Evolutionary conservation across 2,329 filamentous ascomycete species (phyloP).

Genomic region (Elsinoe fawcettii): DNA sequence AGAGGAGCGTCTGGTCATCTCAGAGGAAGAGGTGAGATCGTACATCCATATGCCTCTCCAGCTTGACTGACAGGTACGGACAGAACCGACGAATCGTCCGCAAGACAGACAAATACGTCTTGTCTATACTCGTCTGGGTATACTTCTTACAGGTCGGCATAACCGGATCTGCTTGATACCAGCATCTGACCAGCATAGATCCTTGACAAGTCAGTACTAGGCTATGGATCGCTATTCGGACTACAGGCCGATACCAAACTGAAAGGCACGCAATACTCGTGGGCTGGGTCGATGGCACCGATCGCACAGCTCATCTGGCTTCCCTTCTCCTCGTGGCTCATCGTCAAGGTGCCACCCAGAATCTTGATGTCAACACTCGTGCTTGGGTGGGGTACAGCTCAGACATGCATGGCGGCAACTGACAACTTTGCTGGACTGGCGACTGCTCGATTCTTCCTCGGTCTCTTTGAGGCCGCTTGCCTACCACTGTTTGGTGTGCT

Average conservation of each 20-base stretch:
- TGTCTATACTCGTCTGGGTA: slow-evolving; percentile 50
- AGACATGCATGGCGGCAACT: slow-evolving; percentile 54
- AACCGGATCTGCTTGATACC: no score
- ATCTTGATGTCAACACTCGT: slow-evolving; percentile 58
- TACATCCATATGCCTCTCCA: no score
- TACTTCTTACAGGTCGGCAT: slow-evolving; percentile 53
- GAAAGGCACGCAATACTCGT: slow-evolving; percentile 43
- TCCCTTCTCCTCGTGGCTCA: slow-evolving; percentile 56
- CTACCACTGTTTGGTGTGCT: slow-evolving; percentile 56
- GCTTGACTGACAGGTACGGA: no score
- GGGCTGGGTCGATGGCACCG: slow-evolving; percentile 43
- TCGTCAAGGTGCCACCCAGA: slow-evolving; percentile 56
- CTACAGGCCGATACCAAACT: slow-evolving; percentile 38
- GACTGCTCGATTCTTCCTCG: slow-evolving; percentile 57
- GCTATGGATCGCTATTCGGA: slow-evolving; percentile 42
- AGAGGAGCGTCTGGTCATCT: no score
- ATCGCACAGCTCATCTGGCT: slow-evolving; percentile 52
- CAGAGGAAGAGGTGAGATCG: no score
- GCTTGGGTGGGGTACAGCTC: slow-evolving; percentile 52
- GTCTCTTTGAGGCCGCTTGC: slow-evolving; percentile 58
- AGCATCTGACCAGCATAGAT: no score
- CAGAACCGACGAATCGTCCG: slow-evolving; percentile 38
- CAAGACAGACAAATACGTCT: slow-evolving; percentile 55
- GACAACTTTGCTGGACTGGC: slow-evolving; percentile 52
- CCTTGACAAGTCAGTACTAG: slow-evolving; percentile 16